Conservation (phyloP, 2,329 filamentous ascomycete genomes). For the Pseudogymnoascus sp. region DNA sequence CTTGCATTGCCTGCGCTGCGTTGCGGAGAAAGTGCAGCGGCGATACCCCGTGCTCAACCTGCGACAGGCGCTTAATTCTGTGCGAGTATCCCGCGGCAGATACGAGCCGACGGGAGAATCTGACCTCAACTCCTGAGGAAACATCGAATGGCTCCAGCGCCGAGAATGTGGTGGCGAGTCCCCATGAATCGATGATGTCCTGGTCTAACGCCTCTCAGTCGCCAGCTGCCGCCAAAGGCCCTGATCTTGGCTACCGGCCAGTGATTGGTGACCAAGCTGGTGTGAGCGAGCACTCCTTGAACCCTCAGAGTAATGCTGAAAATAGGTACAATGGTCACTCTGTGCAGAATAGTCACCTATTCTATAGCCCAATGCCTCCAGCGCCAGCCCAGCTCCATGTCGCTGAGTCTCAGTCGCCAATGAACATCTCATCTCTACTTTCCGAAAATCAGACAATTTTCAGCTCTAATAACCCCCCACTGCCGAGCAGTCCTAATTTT, state of each 20-base stretch:
- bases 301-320: neutral
- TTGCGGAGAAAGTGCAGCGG: slow-evolving; percentile 20
- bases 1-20: slow-evolving; percentile 18
- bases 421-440: neutral
- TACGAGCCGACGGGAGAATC: slow-evolving; percentile 1
- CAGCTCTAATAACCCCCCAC: neutral
- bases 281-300: neutral
- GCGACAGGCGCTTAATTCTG: slow-evolving; percentile 15
- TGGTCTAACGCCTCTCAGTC: slow-evolving; percentile 5
- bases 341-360: neutral
- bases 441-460: neutral
- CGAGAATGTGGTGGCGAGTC: neutral
- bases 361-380: neutral
- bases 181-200: slow-evolving; percentile 12
- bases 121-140: neutral
- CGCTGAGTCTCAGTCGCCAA: slow-evolving; percentile 7
- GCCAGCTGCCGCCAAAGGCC: neutral
- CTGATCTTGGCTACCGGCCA: neutral
- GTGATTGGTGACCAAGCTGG: neutral
- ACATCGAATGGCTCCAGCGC: neutral
- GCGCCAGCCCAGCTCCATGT: neutral
- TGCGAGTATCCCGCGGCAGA: slow-evolving; percentile 14
- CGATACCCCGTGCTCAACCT: slow-evolving; percentile 15
- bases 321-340: neutral
- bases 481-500: neutral